Evolutionary conservation across 1,139 yeast species (phyloP).

Genomic region (Magnusiomyces sp.): DNA sequence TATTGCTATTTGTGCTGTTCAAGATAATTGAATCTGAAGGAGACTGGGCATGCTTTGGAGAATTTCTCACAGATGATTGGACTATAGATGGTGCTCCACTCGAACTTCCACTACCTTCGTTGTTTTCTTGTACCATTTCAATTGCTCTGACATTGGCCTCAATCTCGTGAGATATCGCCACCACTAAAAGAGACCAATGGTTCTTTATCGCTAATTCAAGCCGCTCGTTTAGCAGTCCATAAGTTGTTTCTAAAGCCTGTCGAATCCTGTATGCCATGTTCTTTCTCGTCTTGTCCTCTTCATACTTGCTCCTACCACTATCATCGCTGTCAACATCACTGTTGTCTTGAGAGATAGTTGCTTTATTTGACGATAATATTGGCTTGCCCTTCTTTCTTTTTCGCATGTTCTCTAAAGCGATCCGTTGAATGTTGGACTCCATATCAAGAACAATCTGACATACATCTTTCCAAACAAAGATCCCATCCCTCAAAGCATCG

Average conservation of each 20-base stretch:
- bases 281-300: background rate
- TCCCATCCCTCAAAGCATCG: conserved; percentile 1
- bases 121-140: background rate
- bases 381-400: background rate
- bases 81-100: background rate
- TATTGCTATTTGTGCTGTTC: background rate
- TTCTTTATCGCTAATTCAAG: conserved; percentile 1
- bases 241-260: background rate
- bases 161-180: conserved; percentile 5
- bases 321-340: background rate
- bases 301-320: background rate
- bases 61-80: background rate
- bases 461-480: conserved; percentile 2
- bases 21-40: background rate
- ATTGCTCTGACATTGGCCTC: conserved; percentile 2
- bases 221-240: background rate
- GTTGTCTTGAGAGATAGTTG: background rate
- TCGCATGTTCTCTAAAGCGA: background rate
- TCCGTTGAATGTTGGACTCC: background rate
- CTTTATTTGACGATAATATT: too few species aligned
- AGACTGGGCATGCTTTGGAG: background rate
- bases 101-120: background rate
- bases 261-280: background rate
- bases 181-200: conserved; percentile 3
- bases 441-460: conserved; percentile 1